These are phyloP conservation scores for Yarrowia sp. DNA, from an alignment of 805 yeast genomes.

Conservation along the genomic window DNA sequence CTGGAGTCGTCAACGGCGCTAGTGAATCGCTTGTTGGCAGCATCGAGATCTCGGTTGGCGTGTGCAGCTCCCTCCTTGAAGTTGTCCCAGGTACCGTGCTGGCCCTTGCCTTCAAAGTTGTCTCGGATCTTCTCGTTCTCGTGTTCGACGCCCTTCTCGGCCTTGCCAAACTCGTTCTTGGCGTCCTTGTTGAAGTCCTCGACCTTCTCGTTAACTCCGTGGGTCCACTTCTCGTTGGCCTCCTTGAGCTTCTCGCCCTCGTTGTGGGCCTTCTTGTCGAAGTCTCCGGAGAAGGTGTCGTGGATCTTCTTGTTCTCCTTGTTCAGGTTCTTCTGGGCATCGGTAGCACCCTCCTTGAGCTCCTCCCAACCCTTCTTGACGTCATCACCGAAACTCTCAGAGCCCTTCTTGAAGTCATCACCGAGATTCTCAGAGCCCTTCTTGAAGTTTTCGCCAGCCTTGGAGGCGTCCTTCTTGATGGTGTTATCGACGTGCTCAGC, in stretches of 20 bases:
- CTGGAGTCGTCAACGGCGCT: slow-evolving; percentile 8
- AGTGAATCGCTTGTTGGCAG: slow-evolving; percentile 25
- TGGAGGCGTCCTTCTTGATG: slow-evolving; percentile 10
- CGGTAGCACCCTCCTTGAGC: slow-evolving; percentile 13
- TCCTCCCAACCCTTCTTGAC: slow-evolving; percentile 14
- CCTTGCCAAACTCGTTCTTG: slow-evolving; percentile 13
- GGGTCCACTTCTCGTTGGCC: slow-evolving; percentile 16
- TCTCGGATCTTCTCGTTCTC: slow-evolving; percentile 13
- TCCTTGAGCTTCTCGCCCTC: slow-evolving; percentile 19
- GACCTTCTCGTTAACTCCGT: slow-evolving; percentile 18
- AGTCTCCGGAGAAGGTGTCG: slow-evolving; percentile 20
- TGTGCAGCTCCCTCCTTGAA: slow-evolving; percentile 23
- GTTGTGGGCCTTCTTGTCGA: slow-evolving; percentile 23
- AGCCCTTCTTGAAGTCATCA: background rate
- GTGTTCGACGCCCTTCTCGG: background rate
- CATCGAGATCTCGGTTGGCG: slow-evolving; percentile 9
- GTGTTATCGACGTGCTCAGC: slow-evolving; percentile 20
- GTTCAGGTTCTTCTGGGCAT: slow-evolving; percentile 7
- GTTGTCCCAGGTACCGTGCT: slow-evolving; percentile 22
- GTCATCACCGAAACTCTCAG: background rate
- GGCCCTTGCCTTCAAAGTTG: background rate
- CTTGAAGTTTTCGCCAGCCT: background rate
- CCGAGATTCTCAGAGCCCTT: background rate
- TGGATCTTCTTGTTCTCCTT: slow-evolving; percentile 28
- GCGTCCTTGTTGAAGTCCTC: slow-evolving; percentile 18